Percentiles rank a stretch among this genome's conserved stretches.
phyloP scores from a whole-genome alignment of 1,284 basidiomycete species.

The Ganoderma lucidum region DNA sequence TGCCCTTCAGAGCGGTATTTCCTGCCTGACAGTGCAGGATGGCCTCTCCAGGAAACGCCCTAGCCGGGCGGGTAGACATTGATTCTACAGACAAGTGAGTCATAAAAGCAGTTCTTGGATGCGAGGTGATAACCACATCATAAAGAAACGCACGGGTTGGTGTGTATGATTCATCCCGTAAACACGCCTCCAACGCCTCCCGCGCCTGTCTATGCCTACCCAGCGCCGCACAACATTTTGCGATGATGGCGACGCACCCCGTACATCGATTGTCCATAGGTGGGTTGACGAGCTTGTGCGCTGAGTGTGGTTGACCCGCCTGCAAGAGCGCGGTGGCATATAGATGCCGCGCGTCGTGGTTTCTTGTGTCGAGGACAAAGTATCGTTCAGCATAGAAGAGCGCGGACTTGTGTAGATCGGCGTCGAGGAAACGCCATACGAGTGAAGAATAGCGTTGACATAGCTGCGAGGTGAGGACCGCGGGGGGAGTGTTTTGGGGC shows the following conservation, averaged over 20 bases:
- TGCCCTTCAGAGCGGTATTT: constrained; percentile 75
- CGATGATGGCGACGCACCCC: constrained; percentile 82
- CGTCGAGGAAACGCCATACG: constrained; percentile 82
- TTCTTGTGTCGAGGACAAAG: constrained; percentile 67
- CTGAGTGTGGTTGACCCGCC: constrained; percentile 80
- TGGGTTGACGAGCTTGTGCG: constrained; percentile 73
- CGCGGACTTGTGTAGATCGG: constrained; percentile 76
- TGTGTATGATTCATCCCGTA: constrained; percentile 58
- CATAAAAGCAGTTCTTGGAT: constrained; percentile 17
- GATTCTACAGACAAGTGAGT: constrained; percentile 50
- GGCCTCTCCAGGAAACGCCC: constrained; percentile 69
- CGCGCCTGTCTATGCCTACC: constrained; percentile 77
- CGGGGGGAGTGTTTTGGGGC: constrained; percentile 54
- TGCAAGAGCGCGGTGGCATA: constrained; percentile 83
- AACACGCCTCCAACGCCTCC: constrained; percentile 71
- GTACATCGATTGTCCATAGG: constrained; percentile 67
- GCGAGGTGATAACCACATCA: constrained; percentile 27
- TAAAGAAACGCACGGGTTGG: constrained; percentile 58
- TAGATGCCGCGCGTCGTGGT: constrained; percentile 86
- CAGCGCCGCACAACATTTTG: constrained; percentile 77
- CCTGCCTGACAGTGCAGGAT: constrained; percentile 76
- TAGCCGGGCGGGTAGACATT: constrained; percentile 55
- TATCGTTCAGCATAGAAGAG: constrained; percentile 86
- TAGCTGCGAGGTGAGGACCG: constrained; percentile 58
- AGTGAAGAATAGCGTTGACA: constrained; percentile 72